These are phyloP conservation scores for Graphilbum fragrans DNA, from an alignment of 2,329 filamentous ascomycete species.

Conservation along the genomic window DNA sequence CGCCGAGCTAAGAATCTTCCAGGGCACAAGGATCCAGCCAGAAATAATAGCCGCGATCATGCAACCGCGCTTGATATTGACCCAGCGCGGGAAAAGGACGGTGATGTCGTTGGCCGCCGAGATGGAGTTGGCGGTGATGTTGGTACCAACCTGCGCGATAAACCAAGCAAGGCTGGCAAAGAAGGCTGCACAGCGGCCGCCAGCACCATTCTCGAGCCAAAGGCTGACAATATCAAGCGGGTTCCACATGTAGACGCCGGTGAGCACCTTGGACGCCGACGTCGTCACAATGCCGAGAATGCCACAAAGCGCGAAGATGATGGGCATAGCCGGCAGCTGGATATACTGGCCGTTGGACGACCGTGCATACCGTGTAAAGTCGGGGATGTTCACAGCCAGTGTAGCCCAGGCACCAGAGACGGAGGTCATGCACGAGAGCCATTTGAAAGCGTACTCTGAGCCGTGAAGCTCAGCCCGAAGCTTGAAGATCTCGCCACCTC, in stretches of 20 bases:
- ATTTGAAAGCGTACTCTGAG: constrained; percentile 10
- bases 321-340: constrained; percentile 30
- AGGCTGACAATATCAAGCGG: constrained; percentile 31
- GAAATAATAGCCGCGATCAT: constrained; percentile 42
- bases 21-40: constrained; percentile 49
- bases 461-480: not conserved
- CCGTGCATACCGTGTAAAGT: constrained; percentile 27
- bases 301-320: constrained; percentile 34
- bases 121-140: constrained; percentile 43
- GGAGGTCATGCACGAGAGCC: constrained; percentile 16
- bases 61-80: constrained; percentile 46
- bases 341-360: constrained; percentile 22
- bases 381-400: constrained; percentile 34
- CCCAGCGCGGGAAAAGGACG: constrained; percentile 36
- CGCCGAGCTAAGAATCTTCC: constrained; percentile 52
- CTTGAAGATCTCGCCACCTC: constrained; percentile 43
- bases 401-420: constrained; percentile 13
- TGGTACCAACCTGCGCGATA: constrained; percentile 42
- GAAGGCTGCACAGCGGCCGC: constrained; percentile 27
- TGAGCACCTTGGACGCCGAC: constrained; percentile 38
- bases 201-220: constrained; percentile 29
- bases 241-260: constrained; percentile 38
- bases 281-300: constrained; percentile 45
- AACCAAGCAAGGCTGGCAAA: constrained; percentile 40
- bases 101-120: constrained; percentile 43